Evolutionary conservation across 352 stramenopile genomes (phyloP), one percentile per base, ranked within the genome.

Genomic region (Globisporangium barbulae): DNA sequence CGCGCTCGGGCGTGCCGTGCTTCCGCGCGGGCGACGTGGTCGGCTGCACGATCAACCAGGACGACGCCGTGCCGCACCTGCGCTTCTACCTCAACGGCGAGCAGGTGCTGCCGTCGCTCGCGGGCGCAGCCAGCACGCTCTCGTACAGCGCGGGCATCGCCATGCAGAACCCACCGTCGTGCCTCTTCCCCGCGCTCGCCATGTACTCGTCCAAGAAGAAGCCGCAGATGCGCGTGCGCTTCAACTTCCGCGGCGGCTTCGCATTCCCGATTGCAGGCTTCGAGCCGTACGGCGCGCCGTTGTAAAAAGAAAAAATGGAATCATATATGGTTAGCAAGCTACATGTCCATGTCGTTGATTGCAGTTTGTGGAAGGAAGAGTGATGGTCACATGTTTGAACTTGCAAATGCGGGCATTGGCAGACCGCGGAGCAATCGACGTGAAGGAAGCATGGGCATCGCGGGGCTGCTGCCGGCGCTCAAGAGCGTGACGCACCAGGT

Each of bases 211-310:
- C 75, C 12, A 81, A 77, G 55, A 79, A 83, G 56, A 87, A 88
- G 53, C 82, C 83, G 9, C 81, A 81, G 58, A 89, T 83, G 69
- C 75, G 79, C 69, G 79, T 91, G 62, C 78, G 70, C 33, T 82
- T 91, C 71, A 91, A 93, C 65, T 93, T 93, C 70, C 82, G 79
- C 55, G 81, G 84, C 59, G 69, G 70, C 66, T 93, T 93, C 58
- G 73, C 71, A 42, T 93, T 83, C 53, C 79, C 82, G 25, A 72
- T 93, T 52, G n/a, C 54, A 15, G 79, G 78, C 2, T 91, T 89
- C 21, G 84, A 93, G 54, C 79, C 84, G 0, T 93, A 91, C 47
- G 84, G 84, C 22, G 81, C 81, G 4, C 79, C 76, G 52, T 25
- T 90, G 4, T 85, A 59, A 48, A 5, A 0, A 4, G 39, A 52